A percentile compares a stretch with the other conserved stretches of the same genome.
Evolutionary conservation across 2,329 filamentous ascomycete genomes (phyloP).

Genomic region (Talaromyces marneffei): DNA sequence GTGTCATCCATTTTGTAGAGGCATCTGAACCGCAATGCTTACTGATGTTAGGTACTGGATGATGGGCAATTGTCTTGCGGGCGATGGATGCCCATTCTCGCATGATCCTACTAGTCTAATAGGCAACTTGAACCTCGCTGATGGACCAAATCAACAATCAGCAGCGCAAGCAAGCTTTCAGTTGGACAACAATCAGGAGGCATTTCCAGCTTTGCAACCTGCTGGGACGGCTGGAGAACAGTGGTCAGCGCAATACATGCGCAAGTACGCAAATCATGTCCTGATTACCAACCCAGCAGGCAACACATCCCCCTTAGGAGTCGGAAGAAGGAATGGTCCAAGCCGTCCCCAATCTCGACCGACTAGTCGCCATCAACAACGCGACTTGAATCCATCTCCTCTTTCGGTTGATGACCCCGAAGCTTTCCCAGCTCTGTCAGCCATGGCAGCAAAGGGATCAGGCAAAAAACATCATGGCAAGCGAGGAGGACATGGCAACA

Average conservation of each 20-base stretch:
- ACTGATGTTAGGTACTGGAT: slow-evolving; percentile 65
- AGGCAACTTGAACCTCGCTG: slow-evolving; percentile 71
- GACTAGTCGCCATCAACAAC: slow-evolving; percentile 70
- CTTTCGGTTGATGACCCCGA: slow-evolving; percentile 88
- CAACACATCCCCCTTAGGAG: slow-evolving; percentile 23
- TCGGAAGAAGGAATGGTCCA: slow-evolving; percentile 33
- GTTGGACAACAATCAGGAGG: slow-evolving; percentile 69
- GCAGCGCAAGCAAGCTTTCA: slow-evolving; percentile 65
- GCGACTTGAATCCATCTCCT: slow-evolving; percentile 58
- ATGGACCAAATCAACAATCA: slow-evolving; percentile 41
- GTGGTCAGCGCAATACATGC: slow-evolving; percentile 46
- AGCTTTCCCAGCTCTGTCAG: slow-evolving; percentile 84
- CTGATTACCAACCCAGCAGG: slow-evolving; percentile 43
- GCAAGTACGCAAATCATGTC: slow-evolving; percentile 42
- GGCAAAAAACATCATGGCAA: slow-evolving; percentile 93
- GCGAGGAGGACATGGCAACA: slow-evolving; percentile 72
- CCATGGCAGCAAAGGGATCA: slow-evolving; percentile 58
- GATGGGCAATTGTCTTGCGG: slow-evolving; percentile 89
- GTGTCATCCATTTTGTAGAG: slow-evolving; percentile 28
- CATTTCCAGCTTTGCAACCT: slow-evolving; percentile 71
- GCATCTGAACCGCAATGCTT: background rate
- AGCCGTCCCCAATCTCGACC: slow-evolving; percentile 74
- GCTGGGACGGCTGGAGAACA: slow-evolving; percentile 56
- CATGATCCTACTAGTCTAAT: slow-evolving; percentile 87
- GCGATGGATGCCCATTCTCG: slow-evolving; percentile 91